These are phyloP conservation scores for Beauveria brongniartii DNA, from an alignment of 2,329 filamentous ascomycete genomes.

Conservation along the genomic window DNA sequence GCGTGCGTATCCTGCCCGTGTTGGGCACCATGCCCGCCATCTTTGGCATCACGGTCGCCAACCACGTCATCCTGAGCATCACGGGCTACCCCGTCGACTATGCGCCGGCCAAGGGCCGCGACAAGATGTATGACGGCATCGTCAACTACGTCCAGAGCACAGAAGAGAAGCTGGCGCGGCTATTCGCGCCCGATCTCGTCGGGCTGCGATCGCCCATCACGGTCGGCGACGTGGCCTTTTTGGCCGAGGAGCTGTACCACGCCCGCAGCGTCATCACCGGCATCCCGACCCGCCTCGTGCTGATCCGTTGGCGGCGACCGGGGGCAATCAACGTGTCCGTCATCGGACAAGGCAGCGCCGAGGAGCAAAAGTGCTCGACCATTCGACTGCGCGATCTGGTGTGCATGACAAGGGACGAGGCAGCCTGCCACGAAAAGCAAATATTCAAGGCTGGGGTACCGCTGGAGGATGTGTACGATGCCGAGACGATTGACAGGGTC, in stretches of 20 bases:
- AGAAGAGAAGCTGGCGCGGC: constrained; percentile 65
- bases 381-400: constrained; percentile 66
- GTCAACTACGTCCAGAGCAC: constrained; percentile 65
- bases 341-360: constrained; percentile 55
- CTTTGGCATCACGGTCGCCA: constrained; percentile 85
- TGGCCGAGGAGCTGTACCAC: constrained; percentile 82
- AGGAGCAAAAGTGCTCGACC: constrained; percentile 71
- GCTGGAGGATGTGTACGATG: constrained; percentile 67
- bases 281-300: constrained; percentile 65
- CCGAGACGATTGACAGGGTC: constrained; percentile 57
- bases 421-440: constrained; percentile 67
- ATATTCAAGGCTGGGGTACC: constrained; percentile 62
- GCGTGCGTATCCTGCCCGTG: constrained; percentile 89
- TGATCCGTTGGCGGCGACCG: constrained; percentile 75
- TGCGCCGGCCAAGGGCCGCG: constrained; percentile 67
- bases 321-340: constrained; percentile 45
- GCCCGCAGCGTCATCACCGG: constrained; percentile 79
- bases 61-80: constrained; percentile 82
- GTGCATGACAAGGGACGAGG: constrained; percentile 90
- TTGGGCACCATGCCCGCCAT: constrained; percentile 96
- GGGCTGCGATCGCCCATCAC: constrained; percentile 76
- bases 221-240: constrained; percentile 72
- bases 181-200: constrained; percentile 29
- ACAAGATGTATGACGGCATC: constrained; percentile 88
- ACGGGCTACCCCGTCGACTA: constrained; percentile 82